A percentile compares a stretch with the other conserved stretches of the same genome.
phyloP scores from a whole-genome alignment of 163 green algal genomes.

The Scenedesmus sp. region DNA sequence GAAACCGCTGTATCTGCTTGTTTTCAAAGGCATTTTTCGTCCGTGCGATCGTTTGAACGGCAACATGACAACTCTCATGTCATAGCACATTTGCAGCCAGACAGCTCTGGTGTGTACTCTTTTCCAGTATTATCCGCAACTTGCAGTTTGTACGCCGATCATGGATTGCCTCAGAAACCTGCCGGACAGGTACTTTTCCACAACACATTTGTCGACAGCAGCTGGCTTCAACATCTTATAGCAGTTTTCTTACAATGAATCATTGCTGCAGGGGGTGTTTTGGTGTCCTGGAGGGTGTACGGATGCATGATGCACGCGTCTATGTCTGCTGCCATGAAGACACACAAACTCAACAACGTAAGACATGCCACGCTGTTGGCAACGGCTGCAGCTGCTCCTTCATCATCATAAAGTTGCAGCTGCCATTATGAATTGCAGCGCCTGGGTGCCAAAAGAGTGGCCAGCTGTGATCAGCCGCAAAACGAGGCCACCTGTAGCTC shows the following conservation, averaged over 20 bases:
- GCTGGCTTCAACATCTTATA: neutral
- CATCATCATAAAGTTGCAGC: neutral
- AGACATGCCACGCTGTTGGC: neutral
- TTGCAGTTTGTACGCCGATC: neutral
- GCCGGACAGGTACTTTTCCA: neutral
- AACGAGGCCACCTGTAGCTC: too few relatives aligned
- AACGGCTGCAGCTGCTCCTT: neutral
- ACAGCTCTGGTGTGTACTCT: too few relatives aligned
- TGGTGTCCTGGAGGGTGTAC: neutral
- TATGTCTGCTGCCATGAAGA: constrained; percentile 20
- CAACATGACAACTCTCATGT: neutral
- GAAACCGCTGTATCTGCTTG: too few relatives aligned
- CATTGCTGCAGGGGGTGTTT: neutral
- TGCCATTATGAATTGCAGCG: neutral
- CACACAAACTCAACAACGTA: neutral
- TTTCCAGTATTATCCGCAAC: too few relatives aligned
- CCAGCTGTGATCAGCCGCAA: too few relatives aligned
- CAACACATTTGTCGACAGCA: neutral
- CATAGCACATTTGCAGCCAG: too few relatives aligned
- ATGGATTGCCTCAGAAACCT: neutral
- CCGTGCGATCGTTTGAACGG: neutral
- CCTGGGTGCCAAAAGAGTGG: neutral
- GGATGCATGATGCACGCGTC: neutral
- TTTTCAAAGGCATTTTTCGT: neutral
- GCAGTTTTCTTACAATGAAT: neutral